Percentiles rank a stretch among this genome's conserved stretches.
Conservation (phyloP, 2,329 filamentous ascomycete genomes). For the Nigrograna mackinnonii region DNA sequence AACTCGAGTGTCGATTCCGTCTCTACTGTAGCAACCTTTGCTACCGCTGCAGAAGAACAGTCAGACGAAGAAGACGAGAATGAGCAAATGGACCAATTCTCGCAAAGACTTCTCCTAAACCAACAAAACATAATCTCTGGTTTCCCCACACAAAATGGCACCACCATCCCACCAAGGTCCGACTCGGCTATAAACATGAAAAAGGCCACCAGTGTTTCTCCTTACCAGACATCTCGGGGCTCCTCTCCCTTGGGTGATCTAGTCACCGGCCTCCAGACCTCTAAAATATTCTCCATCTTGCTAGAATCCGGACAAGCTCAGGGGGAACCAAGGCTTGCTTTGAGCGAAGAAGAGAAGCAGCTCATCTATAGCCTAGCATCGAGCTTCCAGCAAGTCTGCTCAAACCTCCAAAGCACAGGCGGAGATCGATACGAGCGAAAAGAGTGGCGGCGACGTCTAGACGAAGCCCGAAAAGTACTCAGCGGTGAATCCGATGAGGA, state of each 20-base stretch:
- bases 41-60: slow-evolving; percentile 62
- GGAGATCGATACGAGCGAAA: slow-evolving; percentile 60
- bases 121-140: slow-evolving; percentile 19
- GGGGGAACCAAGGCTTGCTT: slow-evolving; percentile 31
- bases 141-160: slow-evolving; percentile 15
- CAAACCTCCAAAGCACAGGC: slow-evolving; percentile 51
- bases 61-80: slow-evolving; percentile 42
- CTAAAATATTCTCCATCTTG: slow-evolving; percentile 46
- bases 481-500: slow-evolving; percentile 61
- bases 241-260: slow-evolving; percentile 33
- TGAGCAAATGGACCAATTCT: slow-evolving; percentile 45
- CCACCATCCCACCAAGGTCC: slow-evolving; percentile 25
- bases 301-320: slow-evolving; percentile 29
- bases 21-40: slow-evolving; percentile 65
- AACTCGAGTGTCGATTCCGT: slow-evolving; percentile 62
- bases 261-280: slow-evolving; percentile 39
- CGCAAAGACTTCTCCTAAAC: slow-evolving; percentile 31
- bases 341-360: slow-evolving; percentile 60
- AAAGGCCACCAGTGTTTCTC: slow-evolving; percentile 26
- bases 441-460: slow-evolving; percentile 71
- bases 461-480: slow-evolving; percentile 72
- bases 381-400: slow-evolving; percentile 57
- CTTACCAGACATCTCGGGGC: slow-evolving; percentile 25
- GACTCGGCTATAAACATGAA: slow-evolving; percentile 38
- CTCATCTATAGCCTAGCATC: slow-evolving; percentile 56